Conservation (phyloP, 257 asterid species). For the Oldenlandia corymbosa region DNA sequence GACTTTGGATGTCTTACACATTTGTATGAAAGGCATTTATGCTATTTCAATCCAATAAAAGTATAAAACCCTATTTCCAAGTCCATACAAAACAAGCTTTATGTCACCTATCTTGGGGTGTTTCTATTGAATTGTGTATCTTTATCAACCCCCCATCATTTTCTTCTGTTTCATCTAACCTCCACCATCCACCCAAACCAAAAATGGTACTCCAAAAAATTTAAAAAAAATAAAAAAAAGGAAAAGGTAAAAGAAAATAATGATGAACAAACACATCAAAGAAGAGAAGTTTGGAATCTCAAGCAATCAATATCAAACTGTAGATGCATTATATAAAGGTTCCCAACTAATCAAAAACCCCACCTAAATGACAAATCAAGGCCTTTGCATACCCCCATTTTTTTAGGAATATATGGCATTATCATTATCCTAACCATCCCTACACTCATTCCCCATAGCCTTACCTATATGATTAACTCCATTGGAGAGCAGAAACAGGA, state of each 20-base stretch:
- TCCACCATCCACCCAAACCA: slow-evolving; percentile 27
- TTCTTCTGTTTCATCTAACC: slow-evolving; percentile 34
- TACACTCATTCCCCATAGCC: slow-evolving; percentile 27
- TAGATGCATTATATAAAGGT: slow-evolving; percentile 20
- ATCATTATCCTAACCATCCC: slow-evolving; percentile 14
- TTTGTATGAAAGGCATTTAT: slow-evolving; percentile 17
- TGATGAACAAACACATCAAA: slow-evolving; percentile 20
- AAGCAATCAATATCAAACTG: slow-evolving; percentile 34
- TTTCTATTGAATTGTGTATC: slow-evolving; percentile 12
- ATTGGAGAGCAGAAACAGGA: slow-evolving; percentile 26
- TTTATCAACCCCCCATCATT: slow-evolving; percentile 42
- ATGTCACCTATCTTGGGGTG: slow-evolving; percentile 33
- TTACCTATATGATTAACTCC: slow-evolving; percentile 20
- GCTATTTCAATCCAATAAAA: slow-evolving; percentile 21
- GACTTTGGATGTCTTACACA: slow-evolving; percentile 3
- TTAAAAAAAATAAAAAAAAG: background rate
- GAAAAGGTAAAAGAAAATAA: slow-evolving; percentile 3
- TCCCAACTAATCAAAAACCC: slow-evolving; percentile 27
- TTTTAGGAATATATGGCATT: slow-evolving; percentile 44
- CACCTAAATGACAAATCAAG: slow-evolving; percentile 36
- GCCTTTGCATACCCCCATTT: slow-evolving; percentile 31
- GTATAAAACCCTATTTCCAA: background rate
- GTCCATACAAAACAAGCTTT: slow-evolving; percentile 21
- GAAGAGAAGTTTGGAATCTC: slow-evolving; percentile 29
- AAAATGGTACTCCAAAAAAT: background rate